These are phyloP conservation scores for Cutaneotrichosporon cyanovorans DNA, from an alignment of 1,284 basidiomycete species.

Conservation along the genomic window DNA sequence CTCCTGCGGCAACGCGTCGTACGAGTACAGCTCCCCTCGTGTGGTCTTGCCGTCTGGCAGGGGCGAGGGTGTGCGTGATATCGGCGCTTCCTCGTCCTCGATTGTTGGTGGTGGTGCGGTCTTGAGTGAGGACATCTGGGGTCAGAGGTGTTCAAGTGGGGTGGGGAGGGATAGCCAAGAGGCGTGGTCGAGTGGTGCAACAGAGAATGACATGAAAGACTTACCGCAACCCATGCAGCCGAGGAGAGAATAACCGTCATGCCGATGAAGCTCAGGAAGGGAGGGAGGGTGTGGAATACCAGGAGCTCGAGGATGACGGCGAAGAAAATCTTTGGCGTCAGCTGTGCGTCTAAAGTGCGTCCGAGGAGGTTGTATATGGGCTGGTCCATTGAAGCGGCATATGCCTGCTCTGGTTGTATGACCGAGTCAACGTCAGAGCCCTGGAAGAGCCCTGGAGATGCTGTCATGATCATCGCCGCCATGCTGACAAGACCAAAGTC, in stretches of 20 bases:
- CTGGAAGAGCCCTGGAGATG: no score
- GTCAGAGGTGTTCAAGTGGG: background rate
- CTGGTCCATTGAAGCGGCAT: no score
- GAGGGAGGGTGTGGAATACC: conserved; percentile 37
- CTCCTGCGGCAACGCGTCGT: conserved; percentile 1
- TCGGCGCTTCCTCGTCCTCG: conserved; percentile 22
- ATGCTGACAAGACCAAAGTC: no score
- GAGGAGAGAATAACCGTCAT: conserved; percentile 39
- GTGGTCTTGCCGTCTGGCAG: conserved; percentile 14
- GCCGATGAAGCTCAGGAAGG: conserved; percentile 37
- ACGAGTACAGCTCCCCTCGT: conserved; percentile 19
- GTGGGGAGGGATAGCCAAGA: no score
- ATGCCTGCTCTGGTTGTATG: no score
- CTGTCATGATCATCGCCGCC: no score
- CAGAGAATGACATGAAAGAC: conserved; percentile 12
- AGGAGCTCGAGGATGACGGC: conserved; percentile 41
- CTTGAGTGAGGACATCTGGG: conserved; percentile 15
- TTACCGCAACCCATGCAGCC: conserved; percentile 43
- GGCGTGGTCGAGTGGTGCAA: no score
- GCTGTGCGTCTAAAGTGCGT: background rate
- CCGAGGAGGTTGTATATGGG: no score
- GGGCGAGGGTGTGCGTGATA: conserved; percentile 31
- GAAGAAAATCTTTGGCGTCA: conserved; percentile 34
- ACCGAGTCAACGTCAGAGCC: background rate
- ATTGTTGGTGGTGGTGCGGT: conserved; percentile 8